phyloP scores from a whole-genome alignment of 129 eudicot species.

The Artemisia argyi region DNA sequence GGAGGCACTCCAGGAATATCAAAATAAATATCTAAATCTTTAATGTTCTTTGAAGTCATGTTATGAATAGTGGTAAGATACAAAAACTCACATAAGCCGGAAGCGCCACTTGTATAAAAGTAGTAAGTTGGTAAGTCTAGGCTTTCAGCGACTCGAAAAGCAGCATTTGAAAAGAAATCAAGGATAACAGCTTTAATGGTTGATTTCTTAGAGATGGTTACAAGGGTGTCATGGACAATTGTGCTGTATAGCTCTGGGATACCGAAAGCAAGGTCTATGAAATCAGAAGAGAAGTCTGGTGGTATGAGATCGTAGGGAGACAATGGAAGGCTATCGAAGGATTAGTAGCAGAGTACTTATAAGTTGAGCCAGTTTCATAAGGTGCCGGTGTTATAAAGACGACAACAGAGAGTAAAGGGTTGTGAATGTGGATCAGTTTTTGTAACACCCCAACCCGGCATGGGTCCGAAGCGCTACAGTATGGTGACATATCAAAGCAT shows the following conservation, averaged over 20 bases:
- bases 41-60: slow-evolving; percentile 21
- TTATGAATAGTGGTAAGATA: slow-evolving; percentile 44
- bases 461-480: too few relatives aligned
- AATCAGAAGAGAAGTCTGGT: slow-evolving; percentile 16
- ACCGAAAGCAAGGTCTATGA: slow-evolving; percentile 36
- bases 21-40: slow-evolving; percentile 29
- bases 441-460: too few relatives aligned
- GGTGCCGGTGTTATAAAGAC: slow-evolving; percentile 38
- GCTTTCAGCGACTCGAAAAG: slow-evolving; percentile 38
- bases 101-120: slow-evolving; percentile 51
- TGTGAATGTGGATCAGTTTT: slow-evolving; percentile 39
- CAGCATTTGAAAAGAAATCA: slow-evolving; percentile 62
- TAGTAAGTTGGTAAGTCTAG: slow-evolving; percentile 59
- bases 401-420: slow-evolving; percentile 38
- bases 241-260: slow-evolving; percentile 48
- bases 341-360: slow-evolving; percentile 39
- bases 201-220: slow-evolving; percentile 37
- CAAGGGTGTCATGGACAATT: slow-evolving; percentile 36
- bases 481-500: too few relatives aligned
- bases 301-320: slow-evolving; percentile 43
- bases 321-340: slow-evolving; percentile 62
- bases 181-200: slow-evolving; percentile 48
- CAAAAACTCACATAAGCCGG: slow-evolving; percentile 35
- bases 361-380: slow-evolving; percentile 39
- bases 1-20: slow-evolving; percentile 60